phyloP scores from a whole-genome alignment of 2,329 filamentous ascomycete species.

The Alternaria arbusti region DNA sequence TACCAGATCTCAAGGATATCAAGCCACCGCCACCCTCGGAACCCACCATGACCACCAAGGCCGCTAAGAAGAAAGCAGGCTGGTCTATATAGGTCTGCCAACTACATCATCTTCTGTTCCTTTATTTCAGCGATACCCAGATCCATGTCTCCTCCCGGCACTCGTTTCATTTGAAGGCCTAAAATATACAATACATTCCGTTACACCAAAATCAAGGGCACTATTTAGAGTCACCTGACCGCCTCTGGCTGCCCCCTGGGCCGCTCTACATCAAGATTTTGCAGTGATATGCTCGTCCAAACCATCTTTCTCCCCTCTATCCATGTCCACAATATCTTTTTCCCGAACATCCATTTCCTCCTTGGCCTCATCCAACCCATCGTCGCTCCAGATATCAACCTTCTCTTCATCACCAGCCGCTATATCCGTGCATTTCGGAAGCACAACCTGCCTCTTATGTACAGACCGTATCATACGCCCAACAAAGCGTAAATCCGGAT shows the following conservation, averaged over 20 bases:
- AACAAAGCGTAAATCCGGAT: neutral
- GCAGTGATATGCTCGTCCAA: neutral
- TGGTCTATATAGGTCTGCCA: slow-evolving; percentile 34
- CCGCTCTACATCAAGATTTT: neutral
- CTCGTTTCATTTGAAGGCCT: neutral
- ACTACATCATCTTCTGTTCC: neutral
- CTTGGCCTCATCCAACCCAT: neutral
- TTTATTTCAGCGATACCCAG: slow-evolving; percentile 9
- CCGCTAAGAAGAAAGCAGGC: slow-evolving; percentile 46
- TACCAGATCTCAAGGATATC: slow-evolving; percentile 40
- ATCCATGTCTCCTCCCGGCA: neutral
- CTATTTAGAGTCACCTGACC: neutral
- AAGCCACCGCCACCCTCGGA: slow-evolving; percentile 27
- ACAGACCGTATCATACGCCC: neutral
- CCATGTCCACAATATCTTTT: neutral
- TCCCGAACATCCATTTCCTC: neutral
- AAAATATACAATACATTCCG: neutral
- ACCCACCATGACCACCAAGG: slow-evolving; percentile 41
- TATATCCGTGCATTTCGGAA: neutral
- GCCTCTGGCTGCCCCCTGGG: neutral
- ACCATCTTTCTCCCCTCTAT: neutral
- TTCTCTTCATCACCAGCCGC: neutral
- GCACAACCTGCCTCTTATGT: neutral
- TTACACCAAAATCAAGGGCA: neutral
- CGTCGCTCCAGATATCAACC: neutral